Evolutionary conservation across 257 asterid genomes (phyloP), one percentile per base, ranked within the genome.

Genomic region (Rubia yunnanensis): DNA sequence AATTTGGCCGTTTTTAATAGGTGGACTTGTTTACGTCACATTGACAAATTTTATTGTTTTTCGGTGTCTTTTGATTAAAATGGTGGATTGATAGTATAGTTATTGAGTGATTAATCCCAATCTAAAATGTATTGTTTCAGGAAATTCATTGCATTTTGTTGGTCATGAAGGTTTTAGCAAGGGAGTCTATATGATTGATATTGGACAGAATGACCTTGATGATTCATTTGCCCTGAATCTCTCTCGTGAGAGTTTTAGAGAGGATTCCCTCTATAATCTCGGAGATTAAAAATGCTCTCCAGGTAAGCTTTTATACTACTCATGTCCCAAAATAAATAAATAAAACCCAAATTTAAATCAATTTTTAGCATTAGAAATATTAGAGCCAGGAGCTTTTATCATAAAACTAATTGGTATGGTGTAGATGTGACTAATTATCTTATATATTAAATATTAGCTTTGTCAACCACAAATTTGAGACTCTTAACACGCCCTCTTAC

Each of bases 171-270:
- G 82, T 56, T 91, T 91, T 55, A 63, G 73, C 22, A 77, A 77
- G 66, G 96, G 94, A 27, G 83, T 91, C 48, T 88, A 82, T 84
- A 76, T 86, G 84, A 73, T 91, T 73, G 98, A 91, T 73, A 91
- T 91, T 38, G 98, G 98, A 66, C 98, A 91, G 70, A 88, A 91
- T 54, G 98, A 91, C 80, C 77, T 91, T 14, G 81, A 88, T 10
- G 83, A 77, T 81, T 81, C 96, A 71, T 88, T 86, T 68, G 72
- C 84, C 36, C 82, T 75, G 65, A 91, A 85, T 68, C 80, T 83
- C 17, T 76, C 98, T 60, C 86, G 80, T 63, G 71, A 20, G 27
- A 82, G 90, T 88, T 65, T 82, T 83, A 64, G 73, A 79, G 67
- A 79, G 63, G 73, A 82, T 88, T 38, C 96, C 98, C 65, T 76